Base-by-base conservation (phyloP, 2,329 filamentous ascomycete genomes). In the Huntiella bhutanensis region DNA sequence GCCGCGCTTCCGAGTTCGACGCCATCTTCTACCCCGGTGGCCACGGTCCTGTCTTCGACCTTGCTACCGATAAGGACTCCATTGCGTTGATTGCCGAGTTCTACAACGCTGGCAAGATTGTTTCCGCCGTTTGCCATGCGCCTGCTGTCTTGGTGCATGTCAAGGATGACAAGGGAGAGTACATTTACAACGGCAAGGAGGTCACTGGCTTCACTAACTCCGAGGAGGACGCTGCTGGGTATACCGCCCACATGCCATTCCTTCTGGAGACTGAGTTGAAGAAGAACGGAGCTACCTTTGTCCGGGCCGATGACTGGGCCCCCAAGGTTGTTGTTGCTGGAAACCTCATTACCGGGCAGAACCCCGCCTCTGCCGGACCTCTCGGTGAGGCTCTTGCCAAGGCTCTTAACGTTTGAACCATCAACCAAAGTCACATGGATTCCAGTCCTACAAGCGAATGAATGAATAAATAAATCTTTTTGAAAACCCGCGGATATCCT, bases 121-220 rank as follows among this genome's bases (percentile, higher is more conserved):
- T 82, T 11, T 64, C 73, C 0, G 74, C 78, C 3, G 76, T 83
- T 40, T 82, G 79, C 64, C 79, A 83, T 60, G 79, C 76, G 4
- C 75, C 78, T 2, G 71, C 71, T 3, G 79, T 70, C 10, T 64
- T 83, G 12, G 64, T 69, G 42, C 68, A 77, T 53, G 77, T 72
- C 33, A 71, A 67, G 54, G 55, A 67, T 15, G 52, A 60, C 4
- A 62, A 68, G 50, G 75, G 73, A 33, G 61, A 64, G 51, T 64
- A 65, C 43, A 60, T 81, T 7, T 58, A 82, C 35, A 60, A 66
- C 43, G 75, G 70, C 39, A 68, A 68, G 55, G 61, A 66, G 40
- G 72, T 75, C 17, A 79, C 75, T 0, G 76, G 71, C 7, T 82
- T 81, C 59, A 57, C 69, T 58, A 69, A 82, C 38, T 73, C 74